Conservation (phyloP, 2,329 filamentous ascomycete genomes). For the Ceratocystis huliohia region DNA sequence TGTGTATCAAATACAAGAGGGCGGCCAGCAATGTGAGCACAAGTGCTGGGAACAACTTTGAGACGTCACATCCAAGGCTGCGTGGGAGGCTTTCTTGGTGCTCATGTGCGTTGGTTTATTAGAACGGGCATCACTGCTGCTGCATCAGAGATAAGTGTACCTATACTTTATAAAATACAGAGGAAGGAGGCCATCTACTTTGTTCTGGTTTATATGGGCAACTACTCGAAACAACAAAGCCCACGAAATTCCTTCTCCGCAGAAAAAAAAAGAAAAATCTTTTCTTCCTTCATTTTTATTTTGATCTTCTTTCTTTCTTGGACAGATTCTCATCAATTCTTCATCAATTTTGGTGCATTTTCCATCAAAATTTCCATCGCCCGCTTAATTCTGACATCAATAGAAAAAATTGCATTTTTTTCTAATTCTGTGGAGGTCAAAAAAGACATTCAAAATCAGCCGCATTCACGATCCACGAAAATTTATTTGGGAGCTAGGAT, state of each 20-base stretch:
- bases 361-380: neutral
- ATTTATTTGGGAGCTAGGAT: slow-evolving; percentile 11
- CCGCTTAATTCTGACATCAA: no score
- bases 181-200: no score
- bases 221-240: neutral
- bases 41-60: no score
- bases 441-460: neutral
- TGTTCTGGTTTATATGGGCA: neutral
- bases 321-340: neutral
- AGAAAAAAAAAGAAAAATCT: neutral
- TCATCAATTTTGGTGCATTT: slow-evolving; percentile 1
- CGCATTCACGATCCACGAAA: slow-evolving; percentile 7
- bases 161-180: no score
- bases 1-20: neutral
- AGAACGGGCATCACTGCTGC: no score
- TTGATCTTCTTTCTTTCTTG: neutral
- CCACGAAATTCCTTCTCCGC: neutral
- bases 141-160: no score
- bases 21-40: neutral
- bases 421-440: neutral
- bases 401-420: neutral
- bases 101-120: no score
- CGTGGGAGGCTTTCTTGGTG: no score
- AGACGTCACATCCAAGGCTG: no score
- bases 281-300: neutral